A percentile compares a stretch with the other conserved stretches of the same genome.
phyloP scores from a whole-genome alignment of 805 yeast genomes.

The Pichia rugopelliculosa region DNA sequence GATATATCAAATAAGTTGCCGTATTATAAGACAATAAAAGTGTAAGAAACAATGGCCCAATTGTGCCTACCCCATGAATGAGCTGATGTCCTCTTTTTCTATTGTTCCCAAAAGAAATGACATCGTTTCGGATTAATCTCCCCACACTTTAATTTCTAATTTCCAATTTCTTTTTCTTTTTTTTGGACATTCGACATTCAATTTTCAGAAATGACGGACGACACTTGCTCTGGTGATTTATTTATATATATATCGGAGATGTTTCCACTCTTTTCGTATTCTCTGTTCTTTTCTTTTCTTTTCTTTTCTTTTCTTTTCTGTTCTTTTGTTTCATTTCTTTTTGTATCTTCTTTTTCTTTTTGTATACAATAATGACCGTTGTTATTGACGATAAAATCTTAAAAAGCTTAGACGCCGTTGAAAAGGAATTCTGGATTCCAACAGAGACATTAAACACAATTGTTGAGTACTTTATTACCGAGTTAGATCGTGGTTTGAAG shows the following conservation, averaged over 20 bases:
- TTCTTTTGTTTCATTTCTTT: neutral
- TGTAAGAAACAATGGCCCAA: no score
- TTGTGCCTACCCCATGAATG: neutral
- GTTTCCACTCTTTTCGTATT: neutral
- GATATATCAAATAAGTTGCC: no score
- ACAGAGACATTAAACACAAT: conserved; percentile 36
- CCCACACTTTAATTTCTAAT: neutral
- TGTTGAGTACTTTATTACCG: conserved; percentile 43
- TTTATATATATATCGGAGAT: no score
- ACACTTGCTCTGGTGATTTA: no score
- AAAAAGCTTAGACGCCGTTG: conserved; percentile 26
- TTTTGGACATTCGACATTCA: neutral
- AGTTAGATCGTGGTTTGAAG: conserved; percentile 44
- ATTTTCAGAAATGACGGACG: no score
- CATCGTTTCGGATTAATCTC: neutral
- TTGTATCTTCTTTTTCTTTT: neutral
- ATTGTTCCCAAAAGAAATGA: no score
- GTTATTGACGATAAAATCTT: conserved; percentile 16
- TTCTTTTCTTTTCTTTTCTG: neutral
- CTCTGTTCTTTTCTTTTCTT: neutral
- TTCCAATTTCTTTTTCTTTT: no score
- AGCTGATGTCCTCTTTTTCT: neutral
- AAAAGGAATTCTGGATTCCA: conserved; percentile 36
- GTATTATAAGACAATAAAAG: no score
- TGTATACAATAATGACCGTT: conserved; percentile 2